Percentiles rank a stretch among this genome's conserved stretches.
Evolutionary conservation across 1,284 basidiomycete species (phyloP).

Genomic region (Phenoliferia sp.): DNA sequence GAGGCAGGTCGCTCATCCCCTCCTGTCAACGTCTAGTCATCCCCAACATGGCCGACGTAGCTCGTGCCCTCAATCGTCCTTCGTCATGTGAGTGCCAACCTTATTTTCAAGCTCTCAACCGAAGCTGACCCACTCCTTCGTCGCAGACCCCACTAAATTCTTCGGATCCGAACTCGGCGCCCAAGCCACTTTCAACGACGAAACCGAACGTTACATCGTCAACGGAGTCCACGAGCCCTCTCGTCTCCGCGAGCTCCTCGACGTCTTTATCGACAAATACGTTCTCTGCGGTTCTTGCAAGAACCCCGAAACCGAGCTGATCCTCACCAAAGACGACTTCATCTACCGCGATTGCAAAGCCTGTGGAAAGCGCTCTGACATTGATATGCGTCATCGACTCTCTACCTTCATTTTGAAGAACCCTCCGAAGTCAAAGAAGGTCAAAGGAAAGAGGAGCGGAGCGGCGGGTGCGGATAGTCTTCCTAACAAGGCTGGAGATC

Average conservation of each 20-base stretch:
- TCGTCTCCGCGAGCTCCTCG: constrained; percentile 91
- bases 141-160: constrained; percentile 89
- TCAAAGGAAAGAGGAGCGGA: constrained; percentile 50
- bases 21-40: constrained; percentile 52
- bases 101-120: not conserved
- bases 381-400: constrained; percentile 97
- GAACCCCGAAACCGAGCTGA: constrained; percentile 96
- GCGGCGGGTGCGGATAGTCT: constrained; percentile 37
- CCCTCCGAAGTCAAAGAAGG: constrained; percentile 62
- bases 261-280: constrained; percentile 91
- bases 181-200: constrained; percentile 93
- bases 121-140: not conserved
- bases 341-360: constrained; percentile 98
- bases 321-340: constrained; percentile 81
- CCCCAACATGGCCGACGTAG: constrained; percentile 98
- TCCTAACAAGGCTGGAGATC: constrained; percentile 32
- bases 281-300: constrained; percentile 97
- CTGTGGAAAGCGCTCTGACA: constrained; percentile 82
- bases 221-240: constrained; percentile 93
- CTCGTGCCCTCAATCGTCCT: constrained; percentile 88
- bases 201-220: constrained; percentile 96
- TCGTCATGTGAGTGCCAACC: constrained; percentile 58
- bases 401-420: constrained; percentile 97
- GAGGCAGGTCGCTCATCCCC: not conserved
- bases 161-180: constrained; percentile 98